These are phyloP conservation scores for Schwanniomyces sp. DNA, from an alignment of 805 yeast genomes.

Conservation along the genomic window DNA sequence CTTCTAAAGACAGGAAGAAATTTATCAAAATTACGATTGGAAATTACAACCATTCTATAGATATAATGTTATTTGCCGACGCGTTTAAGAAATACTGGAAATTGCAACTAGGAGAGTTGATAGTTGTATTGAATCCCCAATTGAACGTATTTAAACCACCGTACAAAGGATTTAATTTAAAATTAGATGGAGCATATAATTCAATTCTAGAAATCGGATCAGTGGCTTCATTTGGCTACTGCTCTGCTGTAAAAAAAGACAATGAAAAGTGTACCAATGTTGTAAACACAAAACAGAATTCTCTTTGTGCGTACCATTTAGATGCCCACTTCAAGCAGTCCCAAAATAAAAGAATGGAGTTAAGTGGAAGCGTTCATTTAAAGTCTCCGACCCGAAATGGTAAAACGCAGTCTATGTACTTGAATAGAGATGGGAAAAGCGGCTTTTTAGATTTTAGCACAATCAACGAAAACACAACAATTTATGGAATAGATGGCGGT, in stretches of 20 bases:
- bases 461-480: constrained; percentile 21
- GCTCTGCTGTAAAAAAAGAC: constrained; percentile 51
- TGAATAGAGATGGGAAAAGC: constrained; percentile 25
- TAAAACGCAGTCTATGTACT: constrained; percentile 33
- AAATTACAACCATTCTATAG: constrained; percentile 61
- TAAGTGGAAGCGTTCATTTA: constrained; percentile 59
- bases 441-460: constrained; percentile 13
- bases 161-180: constrained; percentile 48
- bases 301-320: constrained; percentile 70
- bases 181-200: constrained; percentile 49
- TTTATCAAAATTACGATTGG: constrained; percentile 65
- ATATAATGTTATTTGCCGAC: constrained; percentile 61
- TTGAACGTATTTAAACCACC: constrained; percentile 12
- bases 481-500: constrained; percentile 17
- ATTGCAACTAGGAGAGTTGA: constrained; percentile 67
- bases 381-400: constrained; percentile 50
- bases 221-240: constrained; percentile 64
- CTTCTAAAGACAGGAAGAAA: constrained; percentile 36
- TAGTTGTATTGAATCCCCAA: constrained; percentile 74
- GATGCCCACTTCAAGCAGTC: constrained; percentile 54
- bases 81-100: constrained; percentile 76
- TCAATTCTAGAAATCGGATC: constrained; percentile 73
- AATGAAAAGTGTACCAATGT: constrained; percentile 59
- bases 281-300: constrained; percentile 52
- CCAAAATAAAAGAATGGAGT: constrained; percentile 70